Percentiles rank a stretch among this genome's conserved stretches.
phyloP scores from a whole-genome alignment of 2,329 filamentous ascomycete species.

The Monosporascus sp. region DNA sequence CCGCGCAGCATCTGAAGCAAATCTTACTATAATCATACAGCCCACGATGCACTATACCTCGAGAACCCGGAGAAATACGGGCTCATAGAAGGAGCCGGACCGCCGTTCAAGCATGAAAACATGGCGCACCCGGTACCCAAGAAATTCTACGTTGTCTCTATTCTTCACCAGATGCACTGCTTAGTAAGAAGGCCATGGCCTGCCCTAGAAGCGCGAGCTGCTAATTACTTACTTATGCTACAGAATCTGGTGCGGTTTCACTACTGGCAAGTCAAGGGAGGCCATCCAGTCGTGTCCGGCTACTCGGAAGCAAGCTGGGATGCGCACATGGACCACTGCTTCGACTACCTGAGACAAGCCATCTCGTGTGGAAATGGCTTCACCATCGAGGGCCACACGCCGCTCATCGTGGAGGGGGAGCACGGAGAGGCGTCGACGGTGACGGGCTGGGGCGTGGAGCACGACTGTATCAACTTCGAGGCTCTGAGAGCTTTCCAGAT shows the following conservation, averaged over 20 bases:
- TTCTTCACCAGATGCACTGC: conserved; percentile 1
- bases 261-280: neutral
- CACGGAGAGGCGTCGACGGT: neutral
- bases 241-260: conserved; percentile 2
- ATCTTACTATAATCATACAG: no score
- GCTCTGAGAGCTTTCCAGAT: neutral
- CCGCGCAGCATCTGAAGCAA: no score
- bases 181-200: neutral
- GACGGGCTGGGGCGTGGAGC: conserved; percentile 1
- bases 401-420: neutral
- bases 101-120: neutral
- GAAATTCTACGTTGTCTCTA: neutral
- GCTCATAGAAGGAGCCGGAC: neutral
- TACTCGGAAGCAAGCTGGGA: neutral
- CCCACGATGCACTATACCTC: neutral
- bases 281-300: neutral
- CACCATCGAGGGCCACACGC: neutral
- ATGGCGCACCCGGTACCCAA: neutral
- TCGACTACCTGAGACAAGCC: conserved; percentile 1
- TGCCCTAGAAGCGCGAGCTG: neutral
- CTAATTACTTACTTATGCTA: neutral
- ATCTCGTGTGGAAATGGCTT: conserved; percentile 1
- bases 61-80: neutral
- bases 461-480: conserved; percentile 1
- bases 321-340: conserved; percentile 1